Percentiles rank a stretch among this genome's conserved stretches.
phyloP scores from a whole-genome alignment of 208 protist genomes.

The Wallacemonas rigidus region DNA sequence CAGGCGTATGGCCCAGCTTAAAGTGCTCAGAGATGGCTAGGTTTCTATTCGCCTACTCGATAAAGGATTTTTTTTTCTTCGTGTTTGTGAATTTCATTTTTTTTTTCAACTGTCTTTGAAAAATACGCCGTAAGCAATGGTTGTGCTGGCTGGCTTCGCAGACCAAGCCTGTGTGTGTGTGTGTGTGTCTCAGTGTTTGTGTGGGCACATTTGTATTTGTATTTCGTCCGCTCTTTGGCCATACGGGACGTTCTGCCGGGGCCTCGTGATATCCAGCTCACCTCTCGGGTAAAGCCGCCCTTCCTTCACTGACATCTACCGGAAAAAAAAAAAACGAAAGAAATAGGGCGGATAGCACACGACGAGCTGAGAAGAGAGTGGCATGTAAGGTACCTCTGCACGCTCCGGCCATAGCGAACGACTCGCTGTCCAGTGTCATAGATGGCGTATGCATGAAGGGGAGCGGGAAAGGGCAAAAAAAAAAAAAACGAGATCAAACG shows the following conservation, averaged over 20 bases:
- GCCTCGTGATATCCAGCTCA: neutral
- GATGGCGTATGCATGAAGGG: neutral
- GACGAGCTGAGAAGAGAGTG: no score
- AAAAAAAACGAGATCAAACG: conserved; percentile 9
- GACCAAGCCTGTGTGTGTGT: neutral
- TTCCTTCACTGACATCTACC: neutral
- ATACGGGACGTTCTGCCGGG: neutral
- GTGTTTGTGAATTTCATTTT: neutral
- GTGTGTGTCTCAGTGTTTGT: neutral
- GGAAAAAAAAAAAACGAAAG: neutral
- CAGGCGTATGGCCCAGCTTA: neutral
- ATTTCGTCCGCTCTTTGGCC: neutral
- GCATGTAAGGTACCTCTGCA: neutral
- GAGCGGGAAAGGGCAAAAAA: neutral
- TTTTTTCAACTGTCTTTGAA: neutral
- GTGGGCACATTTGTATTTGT: neutral
- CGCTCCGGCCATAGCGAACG: neutral
- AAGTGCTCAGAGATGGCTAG: neutral
- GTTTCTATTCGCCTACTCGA: neutral
- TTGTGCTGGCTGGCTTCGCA: neutral
- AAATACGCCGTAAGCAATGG: neutral
- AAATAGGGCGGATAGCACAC: neutral
- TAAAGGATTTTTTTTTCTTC: neutral
- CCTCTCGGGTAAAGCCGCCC: neutral
- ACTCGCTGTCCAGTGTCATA: neutral